Conservation (phyloP, 805 yeast species). For the Ogataea chonburiensis region DNA sequence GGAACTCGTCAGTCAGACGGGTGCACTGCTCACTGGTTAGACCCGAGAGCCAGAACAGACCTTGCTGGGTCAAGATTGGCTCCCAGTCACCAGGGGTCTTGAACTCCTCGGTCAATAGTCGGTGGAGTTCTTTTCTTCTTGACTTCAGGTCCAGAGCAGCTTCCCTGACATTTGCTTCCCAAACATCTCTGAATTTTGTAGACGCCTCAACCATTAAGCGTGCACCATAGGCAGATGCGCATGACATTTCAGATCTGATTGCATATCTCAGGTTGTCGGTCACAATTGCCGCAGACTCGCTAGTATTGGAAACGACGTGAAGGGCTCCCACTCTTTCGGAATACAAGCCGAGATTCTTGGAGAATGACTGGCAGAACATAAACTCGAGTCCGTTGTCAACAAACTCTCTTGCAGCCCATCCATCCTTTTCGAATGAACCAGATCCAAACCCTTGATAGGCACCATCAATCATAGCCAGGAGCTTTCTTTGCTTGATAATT, state of each 20-base stretch:
- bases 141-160: constrained; percentile 35
- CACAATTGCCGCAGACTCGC: constrained; percentile 7
- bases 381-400: constrained; percentile 45
- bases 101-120: constrained; percentile 32
- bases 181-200: constrained; percentile 28
- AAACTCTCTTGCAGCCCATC: constrained; percentile 43
- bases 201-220: constrained; percentile 38
- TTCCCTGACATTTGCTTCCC: constrained; percentile 38
- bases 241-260: constrained; percentile 43
- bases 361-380: constrained; percentile 78
- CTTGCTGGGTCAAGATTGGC: constrained; percentile 37
- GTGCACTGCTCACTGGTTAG: constrained; percentile 36
- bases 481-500: constrained; percentile 49
- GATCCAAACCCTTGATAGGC: constrained; percentile 91
- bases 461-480: constrained; percentile 78
- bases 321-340: constrained; percentile 89
- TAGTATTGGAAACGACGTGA: constrained; percentile 38
- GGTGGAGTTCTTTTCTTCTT: constrained; percentile 33
- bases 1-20: constrained; percentile 35
- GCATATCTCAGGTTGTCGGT: constrained; percentile 32
- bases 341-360: constrained; percentile 84
- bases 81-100: constrained; percentile 46
- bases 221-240: constrained; percentile 49
- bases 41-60: constrained; percentile 46
- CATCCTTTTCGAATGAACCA: constrained; percentile 69